Conservation (phyloP, 2,329 filamentous ascomycete genomes). For the Fusarium metavorans region DNA sequence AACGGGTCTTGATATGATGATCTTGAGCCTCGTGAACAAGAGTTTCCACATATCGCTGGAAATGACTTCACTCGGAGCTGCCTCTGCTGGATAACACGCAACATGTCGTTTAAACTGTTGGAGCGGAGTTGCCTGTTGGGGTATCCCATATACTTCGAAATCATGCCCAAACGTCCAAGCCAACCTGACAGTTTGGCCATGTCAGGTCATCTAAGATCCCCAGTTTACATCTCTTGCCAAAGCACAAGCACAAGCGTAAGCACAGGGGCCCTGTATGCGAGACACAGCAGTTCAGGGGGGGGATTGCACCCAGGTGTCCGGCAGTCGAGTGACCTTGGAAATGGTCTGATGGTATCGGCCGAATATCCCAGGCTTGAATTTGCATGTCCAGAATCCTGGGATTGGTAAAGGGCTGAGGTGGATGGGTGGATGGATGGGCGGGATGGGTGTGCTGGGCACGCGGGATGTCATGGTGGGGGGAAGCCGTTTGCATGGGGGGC, state of each 20-base stretch:
- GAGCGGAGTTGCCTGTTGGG: not conserved
- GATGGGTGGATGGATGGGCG: not conserved
- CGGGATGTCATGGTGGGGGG: slow-evolving; percentile 39
- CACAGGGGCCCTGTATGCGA: slow-evolving; percentile 9
- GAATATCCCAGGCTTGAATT: not conserved
- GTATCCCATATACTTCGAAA: not conserved
- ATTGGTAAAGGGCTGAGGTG: slow-evolving; percentile 9
- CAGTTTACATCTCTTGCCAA: slow-evolving; percentile 6
- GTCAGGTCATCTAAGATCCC: slow-evolving; percentile 3
- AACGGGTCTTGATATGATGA: not conserved
- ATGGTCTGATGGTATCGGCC: slow-evolving; percentile 7
- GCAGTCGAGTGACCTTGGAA: slow-evolving; percentile 16
- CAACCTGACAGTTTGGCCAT: not conserved
- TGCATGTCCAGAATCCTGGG: not conserved
- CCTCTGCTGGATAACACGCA: not conserved
- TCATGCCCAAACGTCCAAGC: slow-evolving; percentile 13
- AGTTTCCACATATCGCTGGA: not conserved
- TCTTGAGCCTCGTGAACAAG: not conserved
- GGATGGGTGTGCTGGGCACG: slow-evolving; percentile 14
- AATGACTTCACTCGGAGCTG: not conserved
- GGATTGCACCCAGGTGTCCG: not conserved
- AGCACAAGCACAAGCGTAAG: not conserved
- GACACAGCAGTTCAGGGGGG: not conserved
- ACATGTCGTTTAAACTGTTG: not conserved
- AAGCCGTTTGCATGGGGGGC: not conserved